Base-by-base conservation (phyloP, 1,284 basidiomycete species). In the Cryptococcus sp. region DNA sequence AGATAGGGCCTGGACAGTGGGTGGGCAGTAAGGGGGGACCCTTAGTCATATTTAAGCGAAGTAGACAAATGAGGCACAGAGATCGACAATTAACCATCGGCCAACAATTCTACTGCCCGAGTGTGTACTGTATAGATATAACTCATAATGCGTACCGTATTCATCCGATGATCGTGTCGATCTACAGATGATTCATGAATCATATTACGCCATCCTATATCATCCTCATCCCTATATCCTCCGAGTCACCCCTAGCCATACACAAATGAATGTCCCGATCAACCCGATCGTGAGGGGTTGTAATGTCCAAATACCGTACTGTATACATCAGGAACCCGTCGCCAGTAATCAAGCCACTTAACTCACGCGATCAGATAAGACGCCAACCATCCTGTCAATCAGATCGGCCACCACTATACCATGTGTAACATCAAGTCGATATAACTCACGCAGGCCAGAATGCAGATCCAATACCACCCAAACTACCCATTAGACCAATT, bases 181-280 rank as follows among this genome's bases (percentile, higher is more conserved):
- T 28, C 28, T 28, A 5, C 4, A 11, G 28, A 28, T 4, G 28
- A 5, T 28, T 5, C 5, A 28, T 28, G 28, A 28, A 5, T 28
- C 28, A 28, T 28, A 48, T 32, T 25, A 19, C 22, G 4, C 34
- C 25, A 46, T 43, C 31, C 41, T 43, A 21, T 19, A 25, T 34
- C 43, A 10, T 21, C 24, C 41, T 52, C 9, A 37, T 50, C 10
- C 48, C 52, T 16, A 48, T 46, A 13, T 50, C 46, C 9, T 43
- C 28, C 10, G 36, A 39, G 36, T 39, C 16, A 39, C 36, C 4
- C 36, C 18, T 7, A 39, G 5, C 36, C 36, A 39, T 4, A 39
- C 36, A 19, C 14, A 19, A 4, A 19, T 39, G 14, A 39, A 39
- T 7, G 36, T 39, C 36, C 36, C 36, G 36, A 39, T 39, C 36